These are phyloP conservation scores for Clarkia xantiana DNA, from an alignment of 345 rosid genomes.

Conservation along the genomic window DNA sequence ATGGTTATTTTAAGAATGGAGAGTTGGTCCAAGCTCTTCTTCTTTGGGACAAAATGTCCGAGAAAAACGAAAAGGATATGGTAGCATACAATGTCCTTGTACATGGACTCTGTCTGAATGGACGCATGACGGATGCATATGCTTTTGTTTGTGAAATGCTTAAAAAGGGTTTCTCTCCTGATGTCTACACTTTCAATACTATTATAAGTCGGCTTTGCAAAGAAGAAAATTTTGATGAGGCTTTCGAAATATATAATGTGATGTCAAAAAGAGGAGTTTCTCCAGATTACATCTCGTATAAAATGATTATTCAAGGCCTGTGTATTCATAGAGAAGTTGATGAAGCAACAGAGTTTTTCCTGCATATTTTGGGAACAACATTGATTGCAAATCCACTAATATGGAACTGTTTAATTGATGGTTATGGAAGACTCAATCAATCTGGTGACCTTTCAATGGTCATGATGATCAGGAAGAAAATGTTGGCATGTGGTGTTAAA, in stretches of 20 bases:
- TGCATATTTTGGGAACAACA: slow-evolving; percentile 26
- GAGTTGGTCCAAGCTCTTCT: slow-evolving; percentile 29
- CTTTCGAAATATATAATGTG: slow-evolving; percentile 24
- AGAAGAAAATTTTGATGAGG: slow-evolving; percentile 42
- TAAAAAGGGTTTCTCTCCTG: slow-evolving; percentile 49
- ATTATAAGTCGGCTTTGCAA: slow-evolving; percentile 50
- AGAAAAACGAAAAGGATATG: slow-evolving; percentile 23
- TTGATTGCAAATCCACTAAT: slow-evolving; percentile 37
- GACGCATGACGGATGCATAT: slow-evolving; percentile 29
- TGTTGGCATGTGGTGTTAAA: slow-evolving; percentile 41
- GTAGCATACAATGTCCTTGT: slow-evolving; percentile 53
- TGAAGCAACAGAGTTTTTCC: slow-evolving; percentile 31
- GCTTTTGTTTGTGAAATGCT: slow-evolving; percentile 43
- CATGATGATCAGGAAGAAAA: slow-evolving; percentile 26
- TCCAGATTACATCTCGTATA: slow-evolving; percentile 49
- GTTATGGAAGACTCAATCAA: slow-evolving; percentile 27
- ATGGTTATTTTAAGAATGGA: slow-evolving; percentile 50
- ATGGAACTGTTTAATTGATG: slow-evolving; percentile 54
- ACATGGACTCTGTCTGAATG: slow-evolving; percentile 37
- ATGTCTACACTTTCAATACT: slow-evolving; percentile 49
- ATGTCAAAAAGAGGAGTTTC: slow-evolving; percentile 42
- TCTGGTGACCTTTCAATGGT: slow-evolving; percentile 35
- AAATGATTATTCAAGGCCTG: slow-evolving; percentile 41
- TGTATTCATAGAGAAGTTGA: slow-evolving; percentile 30
- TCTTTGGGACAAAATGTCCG: slow-evolving; percentile 32